Percentiles rank a stretch among this genome's conserved stretches.
phyloP scores from a whole-genome alignment of 345 rosid genomes.

The Eucalyptus polyanthemos region DNA sequence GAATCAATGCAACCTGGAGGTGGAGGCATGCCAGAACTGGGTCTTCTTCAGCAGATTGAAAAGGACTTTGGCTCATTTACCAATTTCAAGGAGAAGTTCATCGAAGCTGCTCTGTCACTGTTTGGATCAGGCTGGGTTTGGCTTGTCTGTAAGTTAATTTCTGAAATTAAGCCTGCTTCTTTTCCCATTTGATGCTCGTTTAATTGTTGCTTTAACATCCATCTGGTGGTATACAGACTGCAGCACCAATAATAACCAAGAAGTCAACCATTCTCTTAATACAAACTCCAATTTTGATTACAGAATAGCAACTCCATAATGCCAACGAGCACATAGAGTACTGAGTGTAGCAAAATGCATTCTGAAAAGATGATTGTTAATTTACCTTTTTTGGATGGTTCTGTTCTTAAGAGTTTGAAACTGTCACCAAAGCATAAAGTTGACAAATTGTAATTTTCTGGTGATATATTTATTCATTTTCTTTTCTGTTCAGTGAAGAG shows the following conservation, averaged over 20 bases:
- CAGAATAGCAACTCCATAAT: background rate
- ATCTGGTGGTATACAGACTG: background rate
- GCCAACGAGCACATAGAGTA: background rate
- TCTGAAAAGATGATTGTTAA: background rate
- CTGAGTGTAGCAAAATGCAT: background rate
- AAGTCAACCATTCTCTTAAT: background rate
- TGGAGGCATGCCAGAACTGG: constrained; percentile 60
- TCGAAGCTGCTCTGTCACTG: constrained; percentile 48
- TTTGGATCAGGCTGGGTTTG: constrained; percentile 97
- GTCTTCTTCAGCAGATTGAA: constrained; percentile 84
- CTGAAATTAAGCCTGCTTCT: background rate
- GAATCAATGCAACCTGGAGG: constrained; percentile 99
- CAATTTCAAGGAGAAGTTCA: constrained; percentile 68
- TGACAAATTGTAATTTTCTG: background rate
- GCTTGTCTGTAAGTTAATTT: constrained; percentile 67
- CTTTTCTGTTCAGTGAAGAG: constrained; percentile 50
- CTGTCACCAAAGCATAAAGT: background rate
- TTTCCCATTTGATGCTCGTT: background rate
- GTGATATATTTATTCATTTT: background rate
- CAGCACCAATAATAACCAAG: background rate
- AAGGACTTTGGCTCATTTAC: constrained; percentile 82
- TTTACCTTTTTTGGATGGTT: background rate
- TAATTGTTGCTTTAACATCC: background rate
- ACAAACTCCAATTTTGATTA: background rate
- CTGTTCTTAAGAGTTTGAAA: background rate